These are phyloP conservation scores for Byssothecium circinans DNA, from an alignment of 2,329 filamentous ascomycete species.

Conservation along the genomic window DNA sequence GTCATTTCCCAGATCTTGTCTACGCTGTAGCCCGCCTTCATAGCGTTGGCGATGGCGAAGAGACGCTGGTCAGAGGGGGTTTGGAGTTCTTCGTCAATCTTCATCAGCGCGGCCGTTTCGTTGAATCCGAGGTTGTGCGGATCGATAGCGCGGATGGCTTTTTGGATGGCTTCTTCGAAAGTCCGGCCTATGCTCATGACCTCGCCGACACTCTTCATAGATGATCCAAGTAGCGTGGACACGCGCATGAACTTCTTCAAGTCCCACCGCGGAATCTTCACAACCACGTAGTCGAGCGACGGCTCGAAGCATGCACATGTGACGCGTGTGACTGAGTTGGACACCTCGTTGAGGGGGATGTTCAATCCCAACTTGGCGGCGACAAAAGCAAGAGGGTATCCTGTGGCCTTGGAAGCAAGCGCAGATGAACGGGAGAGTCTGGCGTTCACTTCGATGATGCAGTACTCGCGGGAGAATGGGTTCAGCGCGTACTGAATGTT, in stretches of 20 bases:
- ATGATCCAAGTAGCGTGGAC: slow-evolving; percentile 91
- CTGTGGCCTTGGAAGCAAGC: slow-evolving; percentile 93
- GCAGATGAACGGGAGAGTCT: slow-evolving; percentile 94
- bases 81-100: slow-evolving; percentile 92
- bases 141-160: slow-evolving; percentile 93
- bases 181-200: slow-evolving; percentile 97
- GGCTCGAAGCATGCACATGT: slow-evolving; percentile 99
- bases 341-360: slow-evolving; percentile 94
- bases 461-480: slow-evolving; percentile 93
- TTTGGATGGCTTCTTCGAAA: slow-evolving; percentile 98
- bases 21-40: slow-evolving; percentile 89
- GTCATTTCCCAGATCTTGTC: slow-evolving; percentile 98
- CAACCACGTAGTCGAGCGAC: slow-evolving; percentile 95
- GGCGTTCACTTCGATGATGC: slow-evolving; percentile 98
- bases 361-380: slow-evolving; percentile 94
- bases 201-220: slow-evolving; percentile 99
- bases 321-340: slow-evolving; percentile 91
- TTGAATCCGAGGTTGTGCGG: slow-evolving; percentile 95
- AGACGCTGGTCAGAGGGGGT: slow-evolving; percentile 96
- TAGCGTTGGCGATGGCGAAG: slow-evolving; percentile 96
- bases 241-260: slow-evolving; percentile 98
- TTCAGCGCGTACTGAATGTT: slow-evolving; percentile 99
- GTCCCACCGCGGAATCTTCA: slow-evolving; percentile 99
- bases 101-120: slow-evolving; percentile 82
- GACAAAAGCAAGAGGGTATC: slow-evolving; percentile 94